These are phyloP conservation scores for Podospora comata DNA, from an alignment of 495 filamentous ascomycete genomes.

Conservation along the genomic window DNA sequence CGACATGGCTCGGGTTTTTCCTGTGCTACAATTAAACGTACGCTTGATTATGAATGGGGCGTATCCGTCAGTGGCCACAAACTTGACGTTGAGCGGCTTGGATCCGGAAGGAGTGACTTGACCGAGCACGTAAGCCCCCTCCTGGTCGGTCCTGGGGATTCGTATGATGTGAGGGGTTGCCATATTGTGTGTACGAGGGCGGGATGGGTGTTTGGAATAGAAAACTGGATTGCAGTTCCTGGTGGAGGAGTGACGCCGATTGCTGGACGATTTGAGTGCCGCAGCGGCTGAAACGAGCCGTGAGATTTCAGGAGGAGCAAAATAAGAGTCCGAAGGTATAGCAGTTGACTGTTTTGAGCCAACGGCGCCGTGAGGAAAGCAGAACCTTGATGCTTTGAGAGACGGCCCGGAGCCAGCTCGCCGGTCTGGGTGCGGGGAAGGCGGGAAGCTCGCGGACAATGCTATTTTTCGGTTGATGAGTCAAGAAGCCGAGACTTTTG, in stretches of 20 bases:
- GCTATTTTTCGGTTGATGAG: conserved; percentile 6
- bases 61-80: conserved; percentile 67
- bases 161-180: conserved; percentile 43
- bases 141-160: conserved; percentile 54
- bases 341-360: neutral
- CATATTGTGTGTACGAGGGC: conserved; percentile 14
- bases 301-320: neutral
- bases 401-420: conserved; percentile 7
- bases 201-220: conserved; percentile 9
- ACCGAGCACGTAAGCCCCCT: conserved; percentile 55
- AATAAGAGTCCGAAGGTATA: conserved; percentile 3
- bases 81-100: conserved; percentile 55
- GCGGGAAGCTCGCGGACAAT: neutral
- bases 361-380: neutral
- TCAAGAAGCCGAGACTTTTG: neutral
- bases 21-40: conserved; percentile 36
- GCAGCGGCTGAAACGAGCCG: neutral
- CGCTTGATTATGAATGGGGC: conserved; percentile 56
- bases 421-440: conserved; percentile 9
- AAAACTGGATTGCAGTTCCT: neutral
- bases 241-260: neutral
- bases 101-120: conserved; percentile 50
- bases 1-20: neutral
- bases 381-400: neutral
- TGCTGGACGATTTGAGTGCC: neutral